Evolutionary conservation across 2,329 filamentous ascomycete species (phyloP).

Genomic region (Juglanconis oblonga): DNA sequence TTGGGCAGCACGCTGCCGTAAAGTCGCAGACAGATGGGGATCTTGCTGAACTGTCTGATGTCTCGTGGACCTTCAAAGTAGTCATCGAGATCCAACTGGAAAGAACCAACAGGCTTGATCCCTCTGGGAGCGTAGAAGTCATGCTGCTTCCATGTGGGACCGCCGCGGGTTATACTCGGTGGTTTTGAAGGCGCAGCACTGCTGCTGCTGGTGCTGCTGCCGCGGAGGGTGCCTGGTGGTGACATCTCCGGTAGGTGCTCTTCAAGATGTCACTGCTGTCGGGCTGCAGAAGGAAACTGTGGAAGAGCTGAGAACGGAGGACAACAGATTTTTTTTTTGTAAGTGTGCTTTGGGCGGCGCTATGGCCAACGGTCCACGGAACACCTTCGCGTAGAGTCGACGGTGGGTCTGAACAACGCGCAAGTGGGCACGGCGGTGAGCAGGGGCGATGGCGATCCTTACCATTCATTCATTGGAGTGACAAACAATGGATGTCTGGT

Average conservation of each 20-base stretch:
- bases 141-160: conserved; percentile 3
- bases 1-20: conserved; percentile 73
- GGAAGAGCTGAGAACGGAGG: background rate
- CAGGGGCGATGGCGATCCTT: conserved; percentile 1
- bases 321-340: background rate
- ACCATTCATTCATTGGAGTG: background rate
- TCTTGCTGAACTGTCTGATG: conserved; percentile 71
- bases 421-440: conserved; percentile 4
- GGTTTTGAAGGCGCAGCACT: background rate
- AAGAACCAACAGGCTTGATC: background rate
- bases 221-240: background rate
- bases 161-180: background rate
- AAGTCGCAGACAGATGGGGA: conserved; percentile 71
- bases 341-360: background rate
- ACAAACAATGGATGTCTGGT: background rate
- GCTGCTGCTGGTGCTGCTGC: background rate
- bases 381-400: background rate
- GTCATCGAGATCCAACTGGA: conserved; percentile 47
- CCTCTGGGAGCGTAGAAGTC: conserved; percentile 1
- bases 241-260: background rate
- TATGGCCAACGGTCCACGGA: background rate
- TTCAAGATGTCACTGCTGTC: background rate
- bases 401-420: conserved; percentile 4
- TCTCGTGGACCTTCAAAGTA: conserved; percentile 67
- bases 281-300: no score